Evolutionary conservation across 2,329 filamentous ascomycete genomes (phyloP).

Genomic region (Colletotrichum camelliae): DNA sequence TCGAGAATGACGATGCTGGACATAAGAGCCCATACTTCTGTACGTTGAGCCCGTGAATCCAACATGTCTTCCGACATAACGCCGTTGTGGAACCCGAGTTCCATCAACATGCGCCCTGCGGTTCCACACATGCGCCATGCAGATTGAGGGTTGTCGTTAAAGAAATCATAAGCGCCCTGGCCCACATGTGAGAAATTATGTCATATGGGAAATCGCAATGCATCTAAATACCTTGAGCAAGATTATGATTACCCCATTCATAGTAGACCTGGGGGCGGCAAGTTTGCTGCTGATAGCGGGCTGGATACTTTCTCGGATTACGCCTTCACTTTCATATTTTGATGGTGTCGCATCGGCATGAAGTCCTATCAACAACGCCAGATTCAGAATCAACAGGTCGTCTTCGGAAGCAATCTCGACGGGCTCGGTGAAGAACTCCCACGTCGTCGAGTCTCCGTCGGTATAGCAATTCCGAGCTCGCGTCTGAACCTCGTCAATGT

Average conservation of each 20-base stretch:
- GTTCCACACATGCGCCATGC: conserved; percentile 33
- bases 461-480: background rate
- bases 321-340: background rate
- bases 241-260: background rate
- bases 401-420: background rate
- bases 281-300: background rate
- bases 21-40: conserved; percentile 2
- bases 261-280: background rate
- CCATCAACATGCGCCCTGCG: conserved; percentile 30
- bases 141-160: conserved; percentile 26
- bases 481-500: background rate
- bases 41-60: background rate
- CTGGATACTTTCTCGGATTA: background rate
- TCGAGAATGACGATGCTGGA: conserved; percentile 21
- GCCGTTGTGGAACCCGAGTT: conserved; percentile 31
- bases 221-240: background rate
- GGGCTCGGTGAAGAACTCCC: background rate
- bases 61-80: conserved; percentile 26
- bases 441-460: background rate
- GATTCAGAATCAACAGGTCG: conserved; percentile 15
- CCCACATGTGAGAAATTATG: background rate
- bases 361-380: conserved; percentile 15
- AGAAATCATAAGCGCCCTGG: conserved; percentile 28
- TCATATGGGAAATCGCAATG: background rate
- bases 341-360: conserved; percentile 5